Evolutionary conservation across 2,329 filamentous ascomycete genomes (phyloP).

Genomic region (Epichloe coenophiala): DNA sequence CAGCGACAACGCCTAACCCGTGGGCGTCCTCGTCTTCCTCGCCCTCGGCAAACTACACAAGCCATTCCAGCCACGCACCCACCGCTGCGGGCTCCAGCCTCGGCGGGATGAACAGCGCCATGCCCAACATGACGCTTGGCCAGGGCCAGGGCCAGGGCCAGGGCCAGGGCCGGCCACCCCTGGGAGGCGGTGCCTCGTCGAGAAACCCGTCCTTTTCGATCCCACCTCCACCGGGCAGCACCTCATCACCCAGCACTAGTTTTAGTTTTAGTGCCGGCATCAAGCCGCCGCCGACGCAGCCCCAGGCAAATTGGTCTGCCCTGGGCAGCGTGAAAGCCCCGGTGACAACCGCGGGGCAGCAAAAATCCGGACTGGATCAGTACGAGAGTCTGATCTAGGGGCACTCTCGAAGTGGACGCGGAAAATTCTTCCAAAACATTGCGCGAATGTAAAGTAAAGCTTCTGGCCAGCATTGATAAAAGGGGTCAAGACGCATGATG

Average conservation of each 20-base stretch:
- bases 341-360: conserved; percentile 14
- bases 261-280: conserved; percentile 33
- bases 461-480: no score
- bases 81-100: conserved; percentile 17
- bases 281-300: conserved; percentile 27
- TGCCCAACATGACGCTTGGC: conserved; percentile 35
- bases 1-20: conserved; percentile 28
- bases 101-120: conserved; percentile 26
- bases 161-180: conserved; percentile 13
- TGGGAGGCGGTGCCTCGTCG: conserved; percentile 14
- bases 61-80: conserved; percentile 11
- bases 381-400: conserved; percentile 51
- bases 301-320: background rate
- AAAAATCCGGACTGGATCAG: conserved; percentile 46
- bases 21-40: conserved; percentile 28
- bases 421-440: no score
- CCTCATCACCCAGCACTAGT: conserved; percentile 13
- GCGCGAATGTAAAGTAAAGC: no score
- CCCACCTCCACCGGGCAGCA: conserved; percentile 35
- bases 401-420: background rate
- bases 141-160: conserved; percentile 12
- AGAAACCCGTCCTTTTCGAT: conserved; percentile 40
- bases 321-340: conserved; percentile 2
- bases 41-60: conserved; percentile 5
- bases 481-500: no score